Evolutionary conservation across 1,139 yeast species (phyloP), one percentile per base, ranked within the genome.

Genomic region (Pichia sp.): DNA sequence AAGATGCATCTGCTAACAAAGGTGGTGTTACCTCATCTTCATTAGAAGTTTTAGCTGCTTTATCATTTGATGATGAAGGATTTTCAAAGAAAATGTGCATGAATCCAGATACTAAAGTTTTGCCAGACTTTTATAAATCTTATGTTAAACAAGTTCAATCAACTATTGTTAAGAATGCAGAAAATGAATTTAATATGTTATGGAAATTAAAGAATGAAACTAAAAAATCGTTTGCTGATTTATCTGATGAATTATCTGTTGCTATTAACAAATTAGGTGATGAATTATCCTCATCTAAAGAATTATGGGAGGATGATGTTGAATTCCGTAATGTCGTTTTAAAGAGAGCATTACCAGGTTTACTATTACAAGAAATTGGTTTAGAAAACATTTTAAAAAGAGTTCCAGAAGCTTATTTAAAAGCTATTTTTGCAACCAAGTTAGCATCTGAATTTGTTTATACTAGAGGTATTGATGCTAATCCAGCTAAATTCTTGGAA

Each of bases 11-110:
- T 22, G 87, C 97, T 46, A 92, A 92, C 68, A 92, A 92, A 70
- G 98, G 98, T 61, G 98, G 98, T 69, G 98, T 92, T 44, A 92
- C 98, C 2, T 90, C 97, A 1, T 89, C 97, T 1, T 90, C 97
- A 2, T 73, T 87, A 55, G 98, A 92, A 68, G 98, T 92, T 22
- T 76, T 92, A 58, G 96, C 97, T 12, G 92, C 98, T 4, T 77
- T 92, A 53, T 85, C 96, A 3, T 83, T 92, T 63, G 90, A 82
- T 58, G 98, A 92, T 65, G 78, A 76, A 46, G 89, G 82, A 39
- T 92, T 90, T 71, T 71, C 77, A 59, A 64, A 73, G 50, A 68
- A 82, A 62, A 85, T 85, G 95, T 85, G 95, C 64, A 80, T 85
- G 48, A 73, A 76, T 50, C 61, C 72, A 39, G 63, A 64, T 37